Evolutionary conservation across 768 basidiomycete species (phyloP).

Genomic region (Tricholoma sp.): DNA sequence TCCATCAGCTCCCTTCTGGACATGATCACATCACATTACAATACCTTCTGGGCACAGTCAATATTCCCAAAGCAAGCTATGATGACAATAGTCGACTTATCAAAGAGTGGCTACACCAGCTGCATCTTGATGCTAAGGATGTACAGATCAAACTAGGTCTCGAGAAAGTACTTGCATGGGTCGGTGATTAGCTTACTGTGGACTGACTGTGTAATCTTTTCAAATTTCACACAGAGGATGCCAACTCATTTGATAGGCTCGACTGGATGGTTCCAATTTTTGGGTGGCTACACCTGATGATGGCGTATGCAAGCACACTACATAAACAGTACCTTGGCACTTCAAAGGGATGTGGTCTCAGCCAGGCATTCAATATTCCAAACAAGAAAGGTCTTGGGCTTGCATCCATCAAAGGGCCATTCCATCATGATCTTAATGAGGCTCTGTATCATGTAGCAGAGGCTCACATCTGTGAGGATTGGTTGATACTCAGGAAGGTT

Average conservation of each 20-base stretch:
- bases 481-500: no score
- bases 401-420: no score
- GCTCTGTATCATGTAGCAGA: no score
- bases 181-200: slow-evolving; percentile 29
- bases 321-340: slow-evolving; percentile 28
- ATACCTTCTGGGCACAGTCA: slow-evolving; percentile 28
- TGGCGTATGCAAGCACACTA: slow-evolving; percentile 35
- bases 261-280: slow-evolving; percentile 27
- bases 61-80: slow-evolving; percentile 36
- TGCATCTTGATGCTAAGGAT: slow-evolving; percentile 13
- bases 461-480: no score
- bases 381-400: no score
- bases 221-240: slow-evolving; percentile 21
- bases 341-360: no score
- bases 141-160: slow-evolving; percentile 17
- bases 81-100: slow-evolving; percentile 26
- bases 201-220: slow-evolving; percentile 22
- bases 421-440: no score
- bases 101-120: slow-evolving; percentile 26
- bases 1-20: slow-evolving; percentile 6
- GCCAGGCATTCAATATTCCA: no score
- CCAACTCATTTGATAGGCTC: slow-evolving; percentile 23
- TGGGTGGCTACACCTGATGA: slow-evolving; percentile 37
- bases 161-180: slow-evolving; percentile 20
- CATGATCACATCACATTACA: slow-evolving; percentile 23